Conservation (phyloP, 2,329 filamentous ascomycete species). For the Hypoxylon sp. region DNA sequence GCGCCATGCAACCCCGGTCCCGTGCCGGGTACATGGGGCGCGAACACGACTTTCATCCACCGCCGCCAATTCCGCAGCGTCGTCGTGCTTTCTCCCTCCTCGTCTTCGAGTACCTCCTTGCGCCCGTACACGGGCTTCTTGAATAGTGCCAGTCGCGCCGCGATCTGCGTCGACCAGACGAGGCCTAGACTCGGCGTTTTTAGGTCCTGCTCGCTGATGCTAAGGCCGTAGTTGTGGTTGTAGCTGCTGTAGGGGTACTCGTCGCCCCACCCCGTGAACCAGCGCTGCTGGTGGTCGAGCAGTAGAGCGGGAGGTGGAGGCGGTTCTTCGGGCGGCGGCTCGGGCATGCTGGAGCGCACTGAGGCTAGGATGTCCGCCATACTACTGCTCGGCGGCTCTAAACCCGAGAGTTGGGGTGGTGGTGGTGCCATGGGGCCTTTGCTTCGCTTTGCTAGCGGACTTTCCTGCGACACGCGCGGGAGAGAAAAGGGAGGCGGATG, state of each 20-base stretch:
- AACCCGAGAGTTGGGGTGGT: slow-evolving; percentile 48
- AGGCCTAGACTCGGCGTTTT: slow-evolving; percentile 91
- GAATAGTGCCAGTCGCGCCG: slow-evolving; percentile 83
- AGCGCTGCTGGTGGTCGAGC: slow-evolving; percentile 90
- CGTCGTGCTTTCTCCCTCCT: slow-evolving; percentile 51
- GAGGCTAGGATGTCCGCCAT: slow-evolving; percentile 52
- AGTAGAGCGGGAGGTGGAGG: slow-evolving; percentile 68
- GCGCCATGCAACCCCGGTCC: slow-evolving; percentile 64
- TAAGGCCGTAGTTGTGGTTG: slow-evolving; percentile 48
- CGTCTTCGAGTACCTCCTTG: slow-evolving; percentile 53
- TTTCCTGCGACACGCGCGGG: slow-evolving; percentile 57
- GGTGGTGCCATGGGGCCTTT: slow-evolving; percentile 51
- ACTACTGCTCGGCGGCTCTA: slow-evolving; percentile 58
- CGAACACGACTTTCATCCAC: slow-evolving; percentile 91
- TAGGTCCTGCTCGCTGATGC: slow-evolving; percentile 55
- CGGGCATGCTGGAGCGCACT: slow-evolving; percentile 54
- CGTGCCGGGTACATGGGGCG: slow-evolving; percentile 75
- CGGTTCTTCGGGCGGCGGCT: slow-evolving; percentile 51
- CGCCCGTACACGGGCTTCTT: slow-evolving; percentile 72
- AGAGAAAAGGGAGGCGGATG: slow-evolving; percentile 33
- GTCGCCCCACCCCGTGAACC: slow-evolving; percentile 97
- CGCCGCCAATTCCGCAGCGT: slow-evolving; percentile 71
- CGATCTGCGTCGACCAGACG: slow-evolving; percentile 91
- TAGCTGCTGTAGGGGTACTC: slow-evolving; percentile 51
- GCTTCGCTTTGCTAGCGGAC: slow-evolving; percentile 64